Conservation (phyloP, 148 eudicot species). For the Pouteria glomerata region DNA sequence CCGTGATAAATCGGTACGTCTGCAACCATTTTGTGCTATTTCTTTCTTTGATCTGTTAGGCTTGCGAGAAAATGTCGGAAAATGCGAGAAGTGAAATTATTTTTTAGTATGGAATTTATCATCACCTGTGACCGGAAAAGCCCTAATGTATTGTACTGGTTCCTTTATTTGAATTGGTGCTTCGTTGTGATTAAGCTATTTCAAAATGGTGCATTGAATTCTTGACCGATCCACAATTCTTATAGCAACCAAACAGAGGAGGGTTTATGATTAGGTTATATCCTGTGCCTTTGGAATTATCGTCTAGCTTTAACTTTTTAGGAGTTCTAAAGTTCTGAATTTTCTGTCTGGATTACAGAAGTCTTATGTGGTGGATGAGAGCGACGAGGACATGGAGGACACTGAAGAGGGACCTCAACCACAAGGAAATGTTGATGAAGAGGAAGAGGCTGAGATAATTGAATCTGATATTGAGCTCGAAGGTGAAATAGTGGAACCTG, state of each 20-base stretch:
- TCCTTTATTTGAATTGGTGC: not conserved
- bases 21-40: not conserved
- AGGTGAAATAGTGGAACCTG: conserved; percentile 84
- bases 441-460: conserved; percentile 61
- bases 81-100: not conserved
- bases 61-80: not conserved
- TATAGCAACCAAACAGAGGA: not conserved
- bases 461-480: conserved; percentile 92
- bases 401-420: conserved; percentile 24
- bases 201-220: not conserved
- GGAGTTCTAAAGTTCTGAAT: not conserved
- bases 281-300: not conserved
- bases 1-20: conserved; percentile 33
- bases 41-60: not conserved
- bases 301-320: not conserved
- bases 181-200: not conserved
- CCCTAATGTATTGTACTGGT: not conserved
- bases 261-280: not conserved
- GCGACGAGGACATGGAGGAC: conserved; percentile 51
- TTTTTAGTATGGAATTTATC: not conserved
- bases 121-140: not conserved
- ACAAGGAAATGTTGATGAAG: conserved; percentile 36
- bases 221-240: not conserved
- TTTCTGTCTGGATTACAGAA: conserved; percentile 17
- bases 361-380: conserved; percentile 41